phyloP scores from a whole-genome alignment of 2,329 filamentous ascomycete species.

The Fusarium austroafricanum region DNA sequence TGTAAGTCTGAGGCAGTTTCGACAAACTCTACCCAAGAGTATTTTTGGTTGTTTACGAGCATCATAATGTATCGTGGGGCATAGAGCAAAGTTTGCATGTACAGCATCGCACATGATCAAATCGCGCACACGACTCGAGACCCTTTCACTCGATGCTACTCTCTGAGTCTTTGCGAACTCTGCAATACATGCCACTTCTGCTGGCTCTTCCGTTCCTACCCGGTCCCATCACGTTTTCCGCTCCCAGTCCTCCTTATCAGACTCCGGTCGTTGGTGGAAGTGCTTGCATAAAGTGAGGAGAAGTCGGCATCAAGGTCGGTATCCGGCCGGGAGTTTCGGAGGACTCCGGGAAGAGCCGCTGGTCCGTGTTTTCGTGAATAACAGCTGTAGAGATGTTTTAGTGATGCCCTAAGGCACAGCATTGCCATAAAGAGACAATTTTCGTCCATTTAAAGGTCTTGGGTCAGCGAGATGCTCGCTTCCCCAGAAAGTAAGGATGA shows the following conservation, averaged over 20 bases:
- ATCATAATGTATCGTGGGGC: slow-evolving; percentile 2
- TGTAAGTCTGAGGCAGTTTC: background rate
- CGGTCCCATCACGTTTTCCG: slow-evolving; percentile 13
- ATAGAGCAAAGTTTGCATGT: background rate
- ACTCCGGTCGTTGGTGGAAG: slow-evolving; percentile 25
- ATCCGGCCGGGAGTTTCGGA: slow-evolving; percentile 29
- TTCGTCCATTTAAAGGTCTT: slow-evolving; percentile 25
- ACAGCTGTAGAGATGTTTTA: slow-evolving; percentile 18
- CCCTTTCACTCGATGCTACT: background rate
- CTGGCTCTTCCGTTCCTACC: slow-evolving; percentile 27
- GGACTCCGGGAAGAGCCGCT: slow-evolving; percentile 42
- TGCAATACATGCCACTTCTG: slow-evolving; percentile 13
- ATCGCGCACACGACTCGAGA: slow-evolving; percentile 13
- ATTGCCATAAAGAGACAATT: slow-evolving; percentile 35
- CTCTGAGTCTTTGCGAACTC: background rate
- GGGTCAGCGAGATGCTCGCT: slow-evolving; percentile 27
- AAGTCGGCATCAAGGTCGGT: slow-evolving; percentile 22
- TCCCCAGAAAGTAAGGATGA: slow-evolving; percentile 43
- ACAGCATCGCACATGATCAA: slow-evolving; percentile 28
- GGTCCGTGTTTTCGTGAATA: slow-evolving; percentile 38
- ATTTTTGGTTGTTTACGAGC: slow-evolving; percentile 5
- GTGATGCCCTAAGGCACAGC: slow-evolving; percentile 15
- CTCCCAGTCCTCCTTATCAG: slow-evolving; percentile 22
- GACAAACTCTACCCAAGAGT: background rate
- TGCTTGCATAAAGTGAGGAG: slow-evolving; percentile 30